Base-by-base conservation (phyloP, 495 filamentous ascomycete genomes). In the Evernia prunastri region DNA sequence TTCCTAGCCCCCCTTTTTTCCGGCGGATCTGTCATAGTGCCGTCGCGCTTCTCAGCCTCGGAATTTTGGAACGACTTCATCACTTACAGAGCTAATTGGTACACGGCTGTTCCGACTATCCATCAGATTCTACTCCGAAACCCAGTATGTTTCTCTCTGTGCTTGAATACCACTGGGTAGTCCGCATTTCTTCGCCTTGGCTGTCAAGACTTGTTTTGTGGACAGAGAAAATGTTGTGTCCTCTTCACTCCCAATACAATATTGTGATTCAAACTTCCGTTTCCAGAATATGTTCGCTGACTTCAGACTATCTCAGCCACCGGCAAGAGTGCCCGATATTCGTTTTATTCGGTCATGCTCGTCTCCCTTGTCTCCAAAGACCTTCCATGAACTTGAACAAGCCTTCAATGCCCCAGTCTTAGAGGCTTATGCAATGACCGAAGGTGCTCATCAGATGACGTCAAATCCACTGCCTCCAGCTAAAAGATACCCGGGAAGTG, bases 361-460 rank as follows among this genome's bases (percentile, higher is more conserved):
- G 39, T 90, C 87, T 11, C 90, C 90, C 0, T 77, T 93, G 25
- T 87, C 88, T 0, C 90, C 90, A 0, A 87, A 87, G 58, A 84
- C 82, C 57, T 91, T 92, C 76, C 78, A 90, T 65, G 82, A 86
- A 53, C 81, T 93, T 5, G 90, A 93, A 67, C 75, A 81, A 40
- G 77, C 84, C 9, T 87, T 89, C 75, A 77, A 83, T 37, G 88
- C 90, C 1, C 90, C 90, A 5, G 90, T 95, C 5, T 80, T 95
- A 13, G 90, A 95, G 73, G 90, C 90, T 17, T 95, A 95, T 73
- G 90, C 90, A 63, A 95, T 95, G 90, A 95, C 90, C 35, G 90
- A 95, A 75, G 90, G 88, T 29, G 87, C 90, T 13, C 90, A 93
- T 74, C 90, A 93, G 71, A 92, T 95, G 87, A 90, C 89, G 15